Evolutionary conservation across 2,329 filamentous ascomycete species (phyloP), one percentile per base, ranked within the genome.

Genomic region (Grosmannia serpens): DNA sequence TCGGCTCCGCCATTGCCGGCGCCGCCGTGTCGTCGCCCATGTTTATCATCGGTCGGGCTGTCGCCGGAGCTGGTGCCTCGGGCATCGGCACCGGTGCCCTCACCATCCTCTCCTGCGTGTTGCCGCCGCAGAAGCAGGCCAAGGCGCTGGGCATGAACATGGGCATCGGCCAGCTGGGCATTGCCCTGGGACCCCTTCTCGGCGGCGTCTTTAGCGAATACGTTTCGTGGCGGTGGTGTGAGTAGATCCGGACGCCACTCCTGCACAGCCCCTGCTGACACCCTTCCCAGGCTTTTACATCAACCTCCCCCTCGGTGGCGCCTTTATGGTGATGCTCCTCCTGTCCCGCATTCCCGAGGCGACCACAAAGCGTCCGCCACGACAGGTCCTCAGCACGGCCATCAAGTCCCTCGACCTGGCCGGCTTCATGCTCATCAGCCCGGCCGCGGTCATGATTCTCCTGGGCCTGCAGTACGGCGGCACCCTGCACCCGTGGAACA

Each of bases 1-100:
- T 82, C 1, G 81, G 82, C 1, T 81, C 76, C 0, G 61, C 79
- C 6, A 65, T 84, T 13, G 83, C 80, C 62, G 81, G 68, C 59
- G 61, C 73, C 58, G 75, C 81, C 0, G 69, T 64, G 0, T 77
- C 71, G 15, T 79, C 77, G 0, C 61, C 66, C 0, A 77, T 78
- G 70, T 74, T 84, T 57, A 83, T 84, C 57, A 65, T 77, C 4
- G 81, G 80, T 0, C 74, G 81, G 6, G 77, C 77, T 1, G 68
- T 84, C 3, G 77, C 80, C 0, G 81, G 81, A 0, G 61, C 76
- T 0, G 81, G 81, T 0, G 71, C 71, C 1, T 73, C 79, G 1
- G 81, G 77, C 0, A 62, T 83, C 4, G 70, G 74, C 56, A 78
- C 74, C 17, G 80, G 81, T 0, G 70, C 70, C 3, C 68, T 83